Evolutionary conservation across 257 asterid species (phyloP).

Genomic region (Nemophila menziesii): DNA sequence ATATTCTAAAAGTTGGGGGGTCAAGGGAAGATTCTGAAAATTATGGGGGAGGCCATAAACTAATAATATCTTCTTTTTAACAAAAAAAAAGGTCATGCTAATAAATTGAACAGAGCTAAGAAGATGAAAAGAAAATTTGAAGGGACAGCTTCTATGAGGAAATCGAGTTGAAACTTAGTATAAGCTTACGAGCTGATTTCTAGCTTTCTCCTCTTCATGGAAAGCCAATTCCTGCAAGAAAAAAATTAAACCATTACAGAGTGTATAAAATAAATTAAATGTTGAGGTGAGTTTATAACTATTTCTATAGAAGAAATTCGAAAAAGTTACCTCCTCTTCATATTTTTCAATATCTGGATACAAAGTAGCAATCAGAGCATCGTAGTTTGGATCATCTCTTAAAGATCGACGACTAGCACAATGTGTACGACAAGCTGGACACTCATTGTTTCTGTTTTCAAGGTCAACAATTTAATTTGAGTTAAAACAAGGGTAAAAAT

Average conservation of each 20-base stretch:
- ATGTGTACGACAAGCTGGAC: constrained; percentile 99
- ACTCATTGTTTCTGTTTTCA: constrained; percentile 79
- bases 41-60: too few relatives aligned
- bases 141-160: constrained; percentile 3
- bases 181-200: constrained; percentile 69
- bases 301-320: constrained; percentile 12
- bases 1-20: too few relatives aligned
- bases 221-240: constrained; percentile 74
- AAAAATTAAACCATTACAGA: constrained; percentile 6
- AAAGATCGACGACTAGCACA: constrained; percentile 99
- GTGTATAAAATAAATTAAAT: constrained; percentile 16
- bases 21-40: too few relatives aligned
- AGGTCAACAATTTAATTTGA: constrained; percentile 8
- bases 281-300: not conserved
- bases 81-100: constrained; percentile 7
- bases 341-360: constrained; percentile 93
- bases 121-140: not conserved
- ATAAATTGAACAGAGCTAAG: not conserved
- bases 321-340: constrained; percentile 76
- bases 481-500: constrained; percentile 9
- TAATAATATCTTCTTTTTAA: too few relatives aligned
- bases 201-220: constrained; percentile 88
- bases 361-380: constrained; percentile 69
- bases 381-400: constrained; percentile 98
- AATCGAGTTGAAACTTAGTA: constrained; percentile 9